Evolutionary conservation across 805 yeast species (phyloP).

Genomic region (Cyberlindnera xishuangbannaensis): DNA sequence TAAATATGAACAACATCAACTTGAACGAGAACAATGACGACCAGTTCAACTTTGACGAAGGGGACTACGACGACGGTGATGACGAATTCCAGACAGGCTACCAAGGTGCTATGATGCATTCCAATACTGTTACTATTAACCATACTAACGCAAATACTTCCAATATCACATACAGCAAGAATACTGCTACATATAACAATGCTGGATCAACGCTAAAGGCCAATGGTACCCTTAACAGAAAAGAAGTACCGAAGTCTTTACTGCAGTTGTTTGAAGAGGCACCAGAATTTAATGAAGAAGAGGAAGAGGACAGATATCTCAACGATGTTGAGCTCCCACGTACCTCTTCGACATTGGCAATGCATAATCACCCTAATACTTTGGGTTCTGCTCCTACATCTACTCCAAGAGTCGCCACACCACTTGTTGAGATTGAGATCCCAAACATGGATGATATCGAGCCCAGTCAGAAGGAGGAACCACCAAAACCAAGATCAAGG

Average conservation of each 20-base stretch:
- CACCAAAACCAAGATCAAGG: constrained; percentile 23
- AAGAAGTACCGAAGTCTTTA: constrained; percentile 68
- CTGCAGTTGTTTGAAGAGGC: constrained; percentile 64
- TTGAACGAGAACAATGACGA: constrained; percentile 19
- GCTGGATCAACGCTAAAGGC: constrained; percentile 23
- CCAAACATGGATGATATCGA: constrained; percentile 54
- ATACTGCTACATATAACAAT: constrained; percentile 26
- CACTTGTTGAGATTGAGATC: constrained; percentile 60
- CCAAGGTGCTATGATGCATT: constrained; percentile 14
- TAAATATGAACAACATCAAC: constrained; percentile 36
- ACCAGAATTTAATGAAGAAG: constrained; percentile 26
- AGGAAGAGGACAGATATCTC: constrained; percentile 10
- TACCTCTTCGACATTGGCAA: constrained; percentile 16
- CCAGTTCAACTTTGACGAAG: constrained; percentile 20
- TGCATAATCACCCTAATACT: constrained; percentile 13
- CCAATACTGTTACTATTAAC: constrained; percentile 18
- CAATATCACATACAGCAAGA: constrained; percentile 23
- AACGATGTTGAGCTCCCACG: constrained; percentile 16
- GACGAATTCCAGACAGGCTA: constrained; percentile 26
- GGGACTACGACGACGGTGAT: constrained; percentile 25
- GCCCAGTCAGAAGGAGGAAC: constrained; percentile 14
- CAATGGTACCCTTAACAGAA: constrained; percentile 26
- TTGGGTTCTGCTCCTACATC: constrained; percentile 8
- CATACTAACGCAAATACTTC: constrained; percentile 11
- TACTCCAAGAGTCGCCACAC: constrained; percentile 39